Base-by-base conservation (phyloP, 2,329 filamentous ascomycete genomes). In the Botryotinia calthae region DNA sequence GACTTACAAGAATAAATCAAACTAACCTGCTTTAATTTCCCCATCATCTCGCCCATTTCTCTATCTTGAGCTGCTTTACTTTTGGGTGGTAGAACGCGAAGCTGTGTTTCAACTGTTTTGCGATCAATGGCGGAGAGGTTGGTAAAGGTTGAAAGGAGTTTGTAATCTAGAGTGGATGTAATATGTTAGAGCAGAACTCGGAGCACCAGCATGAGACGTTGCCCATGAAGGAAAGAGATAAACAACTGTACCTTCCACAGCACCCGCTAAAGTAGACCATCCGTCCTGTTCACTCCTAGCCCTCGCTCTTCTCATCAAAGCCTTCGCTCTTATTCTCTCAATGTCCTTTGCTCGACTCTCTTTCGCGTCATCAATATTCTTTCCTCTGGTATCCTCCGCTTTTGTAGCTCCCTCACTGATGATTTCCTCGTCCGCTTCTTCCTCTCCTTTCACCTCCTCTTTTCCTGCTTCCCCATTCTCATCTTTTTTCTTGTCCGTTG, bases 31-130 rank as follows among this genome's bases (percentile, higher is more conserved):
- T 97, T 98, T 78, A 99, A 83, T 84, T 98, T 98, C 28, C 92
- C 93, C 94, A 97, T 97, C 94, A 98, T 98, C 83, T 99, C 95
- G 4, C 88, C 91, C 88, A 96, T 93, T 83, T 99, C 96, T 77
- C 87, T 88, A 79, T 97, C 91, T 83, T 94, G 93, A 1, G 95
- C 94, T 28, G 87, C 88, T 76, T 95, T 93, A 67, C 94, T 87
- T 75, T 87, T 86, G 1, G 87, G 84, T 2, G 93, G 93, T 56
- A 98, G 82, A 34, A 85, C 84, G 22, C 85, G 82, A 73, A 97
- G 84, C 77, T 94, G 91, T 42, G 85, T 82, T 70, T 89, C 85
- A 2, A 97, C 91, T 25, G 91, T 87, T 78, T 87, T 89, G 80
- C 84, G 85, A 79, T 98, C 95, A 14, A 88, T 85, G 0, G 85